Percentiles rank a stretch among this genome's conserved stretches.
phyloP scores from a whole-genome alignment of 2,329 filamentous ascomycete species.

The Phaeomoniella chlamydospora region DNA sequence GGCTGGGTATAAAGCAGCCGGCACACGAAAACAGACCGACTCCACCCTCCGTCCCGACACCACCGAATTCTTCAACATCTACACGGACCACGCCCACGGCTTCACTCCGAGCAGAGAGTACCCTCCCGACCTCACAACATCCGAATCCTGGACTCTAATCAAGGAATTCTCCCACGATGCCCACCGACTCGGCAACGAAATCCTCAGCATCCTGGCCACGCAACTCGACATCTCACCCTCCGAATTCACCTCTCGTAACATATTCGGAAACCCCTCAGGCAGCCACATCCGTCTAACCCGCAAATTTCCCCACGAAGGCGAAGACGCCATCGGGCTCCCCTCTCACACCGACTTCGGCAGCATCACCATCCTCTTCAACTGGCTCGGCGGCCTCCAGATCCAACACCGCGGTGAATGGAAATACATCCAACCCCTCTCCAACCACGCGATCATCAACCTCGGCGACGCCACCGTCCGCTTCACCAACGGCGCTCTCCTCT shows the following conservation, averaged over 20 bases:
- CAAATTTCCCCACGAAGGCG: constrained; percentile 29
- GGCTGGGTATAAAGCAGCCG: constrained; percentile 38
- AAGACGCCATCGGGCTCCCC: constrained; percentile 28
- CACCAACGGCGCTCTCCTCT: constrained; percentile 23
- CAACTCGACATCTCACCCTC: constrained; percentile 26
- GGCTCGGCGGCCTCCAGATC: constrained; percentile 40
- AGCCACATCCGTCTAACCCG: constrained; percentile 41
- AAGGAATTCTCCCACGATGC: constrained; percentile 28
- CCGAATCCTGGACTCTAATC: constrained; percentile 19
- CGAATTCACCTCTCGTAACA: constrained; percentile 31
- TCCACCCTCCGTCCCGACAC: constrained; percentile 31
- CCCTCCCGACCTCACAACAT: constrained; percentile 27
- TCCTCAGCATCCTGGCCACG: constrained; percentile 29
- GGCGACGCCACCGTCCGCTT: constrained; percentile 32
- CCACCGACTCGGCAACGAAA: constrained; percentile 29
- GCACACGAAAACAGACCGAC: constrained; percentile 30
- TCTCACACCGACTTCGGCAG: constrained; percentile 44
- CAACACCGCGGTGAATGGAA: constrained; percentile 28
- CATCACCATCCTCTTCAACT: constrained; percentile 42
- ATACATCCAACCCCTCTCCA: constrained; percentile 36
- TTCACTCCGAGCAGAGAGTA: constrained; percentile 16
- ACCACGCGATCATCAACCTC: constrained; percentile 33
- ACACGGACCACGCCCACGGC: constrained; percentile 37
- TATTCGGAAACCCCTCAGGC: constrained; percentile 25
- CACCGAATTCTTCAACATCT: constrained; percentile 42